Base-by-base conservation (phyloP, 345 rosid species). In the Limnanthes douglasii region DNA sequence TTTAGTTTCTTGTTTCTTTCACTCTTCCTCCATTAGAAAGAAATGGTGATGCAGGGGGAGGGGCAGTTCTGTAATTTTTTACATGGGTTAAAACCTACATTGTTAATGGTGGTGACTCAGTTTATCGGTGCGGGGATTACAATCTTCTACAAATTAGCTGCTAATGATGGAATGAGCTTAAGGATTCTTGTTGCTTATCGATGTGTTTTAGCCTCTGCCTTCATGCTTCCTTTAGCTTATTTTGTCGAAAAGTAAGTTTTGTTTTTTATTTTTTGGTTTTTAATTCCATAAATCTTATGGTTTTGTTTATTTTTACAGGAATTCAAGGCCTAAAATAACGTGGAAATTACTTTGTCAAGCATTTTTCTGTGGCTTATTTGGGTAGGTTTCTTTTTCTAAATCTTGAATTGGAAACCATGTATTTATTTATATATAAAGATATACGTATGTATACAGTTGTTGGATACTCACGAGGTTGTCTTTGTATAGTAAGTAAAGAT, bases 241-340 rank as follows among this genome's bases (percentile, higher is more conserved):
- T 8, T 69, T 32, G 35, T 64, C 18, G 65, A 69, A 47, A 61
- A 65, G 68, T 64, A 41, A 5, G 11, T 13, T 11, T 13, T 10
- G 6, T 29, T n/a, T 16, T 27, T 21, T 18, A 11, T 21, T 3
- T 4, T 34, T 11, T 40, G 5, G 8, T 23, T 13, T 20, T 21
- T 11, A 31, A 31, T 30, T 45, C 13, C 31, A 21, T 54, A 30
- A 37, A 18, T 18, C 37, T 30, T 14, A 34, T 17, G 30, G 2
- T 8, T 21, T 44, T 1, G 15, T 3, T 18, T 15, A 15, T 14
- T 38, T 14, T 25, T 2, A 3, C 52, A 68, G 70, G 70, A 54
- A 53, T 15, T 50, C 15, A 28, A 69, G 63, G 60, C 78, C 72
- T 15, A 69, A 64, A 39, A 20, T 72, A 20, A 66, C 71, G 9